Evolutionary conservation across 2,329 filamentous ascomycete genomes (phyloP).

Genomic region (Fusarium sambucinum): DNA sequence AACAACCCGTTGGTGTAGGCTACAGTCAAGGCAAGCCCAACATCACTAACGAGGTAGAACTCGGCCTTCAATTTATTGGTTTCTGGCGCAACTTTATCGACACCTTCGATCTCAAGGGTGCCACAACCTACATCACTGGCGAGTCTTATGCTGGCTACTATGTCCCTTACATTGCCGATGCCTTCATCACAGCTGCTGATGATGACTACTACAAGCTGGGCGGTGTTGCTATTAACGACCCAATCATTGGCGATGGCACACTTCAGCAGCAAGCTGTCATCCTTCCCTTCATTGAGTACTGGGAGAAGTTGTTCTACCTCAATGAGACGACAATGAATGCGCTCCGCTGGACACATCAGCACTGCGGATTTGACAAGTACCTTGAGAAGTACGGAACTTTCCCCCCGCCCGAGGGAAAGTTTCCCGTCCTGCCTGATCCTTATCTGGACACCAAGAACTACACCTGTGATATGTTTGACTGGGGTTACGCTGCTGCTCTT

Average conservation of each 20-base stretch:
- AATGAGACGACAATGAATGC: conserved; percentile 68
- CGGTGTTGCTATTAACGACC: conserved; percentile 80
- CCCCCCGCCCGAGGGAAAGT: conserved; percentile 70
- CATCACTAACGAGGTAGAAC: conserved; percentile 74
- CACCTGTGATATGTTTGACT: conserved; percentile 70
- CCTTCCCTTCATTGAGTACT: conserved; percentile 71
- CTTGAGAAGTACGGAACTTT: conserved; percentile 73
- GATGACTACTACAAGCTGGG: conserved; percentile 74
- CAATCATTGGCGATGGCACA: conserved; percentile 66
- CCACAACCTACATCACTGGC: conserved; percentile 79
- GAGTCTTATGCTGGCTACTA: conserved; percentile 77
- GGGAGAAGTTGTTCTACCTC: conserved; percentile 70
- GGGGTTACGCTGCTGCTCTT: conserved; percentile 66
- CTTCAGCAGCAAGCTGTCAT: conserved; percentile 62
- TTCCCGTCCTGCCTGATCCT: conserved; percentile 59
- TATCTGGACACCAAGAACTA: conserved; percentile 50
- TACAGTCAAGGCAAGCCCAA: conserved; percentile 75
- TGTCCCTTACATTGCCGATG: conserved; percentile 78
- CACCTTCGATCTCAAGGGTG: conserved; percentile 74
- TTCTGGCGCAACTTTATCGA: conserved; percentile 85
- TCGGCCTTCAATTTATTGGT: conserved; percentile 77
- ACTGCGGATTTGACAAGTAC: conserved; percentile 73
- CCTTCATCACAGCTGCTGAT: conserved; percentile 76
- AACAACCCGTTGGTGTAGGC: conserved; percentile 76
- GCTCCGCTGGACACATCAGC: conserved; percentile 64